Evolutionary conservation across 495 filamentous ascomycete species (phyloP), one percentile per base, ranked within the genome.

Genomic region (Usnea hakonensis): DNA sequence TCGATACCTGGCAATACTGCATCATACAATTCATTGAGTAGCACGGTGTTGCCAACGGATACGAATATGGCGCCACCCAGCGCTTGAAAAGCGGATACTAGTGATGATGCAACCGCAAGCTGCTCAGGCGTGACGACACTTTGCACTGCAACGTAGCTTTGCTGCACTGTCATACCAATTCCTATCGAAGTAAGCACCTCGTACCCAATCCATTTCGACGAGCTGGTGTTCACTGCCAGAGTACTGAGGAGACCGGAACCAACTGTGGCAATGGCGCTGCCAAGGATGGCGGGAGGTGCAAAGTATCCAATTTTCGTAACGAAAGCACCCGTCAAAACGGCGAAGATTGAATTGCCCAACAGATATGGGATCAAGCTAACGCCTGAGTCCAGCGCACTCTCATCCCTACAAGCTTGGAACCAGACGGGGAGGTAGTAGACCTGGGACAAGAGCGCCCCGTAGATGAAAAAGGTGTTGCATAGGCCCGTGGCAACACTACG

Each of bases 161-260:
- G 64, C 28, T 62, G 48, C 4, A 66, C 19, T 17, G 56, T 48
- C 16, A 67, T n/a, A 5, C 65, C 64, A 19, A 65, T 9, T 14
- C 58, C 64, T 5, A 37, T 28, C 5, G 57, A 65, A 13, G 26
- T 21, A 16, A 89, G 62, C 58, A 87, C 76, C 67, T 86, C 77
- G 65, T 78, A 87, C 32, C 82, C 83, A 57, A 84, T 79, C 83
- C 83, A 88, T 53, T 76, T 72, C 4, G 71, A 68, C 14, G 68
- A 68, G 19, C 65, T 65, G 14, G 79, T 81, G 61, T 79, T 67
- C 13, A 70, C 46, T 23, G 74, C 71, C 36, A 85, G 71, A 13
- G 81, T 81, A 0, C 79, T 79, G 33, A 88, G 60, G n/a, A 87
- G 69, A 9, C 84, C 85, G 37, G 77, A 73, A 6, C 64, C 64